Conservation (phyloP, 1,139 yeast species). For the Yamadazyma sp. region DNA sequence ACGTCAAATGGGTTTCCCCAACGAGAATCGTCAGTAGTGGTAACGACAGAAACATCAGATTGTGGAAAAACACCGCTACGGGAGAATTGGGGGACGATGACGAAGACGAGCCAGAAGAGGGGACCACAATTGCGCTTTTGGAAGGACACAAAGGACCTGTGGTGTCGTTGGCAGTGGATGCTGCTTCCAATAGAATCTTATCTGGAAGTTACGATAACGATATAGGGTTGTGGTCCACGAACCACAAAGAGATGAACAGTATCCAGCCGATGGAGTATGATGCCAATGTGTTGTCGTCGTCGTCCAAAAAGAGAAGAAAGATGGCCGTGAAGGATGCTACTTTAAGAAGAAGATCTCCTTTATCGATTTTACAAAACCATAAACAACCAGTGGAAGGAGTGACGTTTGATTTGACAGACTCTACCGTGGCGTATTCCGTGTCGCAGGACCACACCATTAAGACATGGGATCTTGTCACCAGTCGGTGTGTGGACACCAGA, state of each 20-base stretch:
- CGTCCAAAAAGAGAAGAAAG: slow-evolving; percentile 86
- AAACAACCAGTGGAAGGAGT: slow-evolving; percentile 85
- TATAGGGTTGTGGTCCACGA: slow-evolving; percentile 89
- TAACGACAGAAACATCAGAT: slow-evolving; percentile 81
- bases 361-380: slow-evolving; percentile 77
- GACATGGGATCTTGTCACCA: slow-evolving; percentile 93
- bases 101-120: slow-evolving; percentile 57
- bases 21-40: slow-evolving; percentile 82
- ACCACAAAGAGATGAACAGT: slow-evolving; percentile 78
- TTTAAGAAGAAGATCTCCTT: slow-evolving; percentile 77
- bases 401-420: slow-evolving; percentile 67
- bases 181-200: slow-evolving; percentile 55
- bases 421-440: slow-evolving; percentile 85
- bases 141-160: slow-evolving; percentile 92
- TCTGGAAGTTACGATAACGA: slow-evolving; percentile 83
- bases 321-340: slow-evolving; percentile 76
- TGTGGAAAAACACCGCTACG: slow-evolving; percentile 73
- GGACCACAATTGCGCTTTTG: slow-evolving; percentile 75
- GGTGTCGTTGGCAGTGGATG: slow-evolving; percentile 66
- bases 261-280: slow-evolving; percentile 60
- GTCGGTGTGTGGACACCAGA: slow-evolving; percentile 81
- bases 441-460: slow-evolving; percentile 93
- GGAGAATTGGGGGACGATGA: slow-evolving; percentile 21
- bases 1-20: slow-evolving; percentile 75
- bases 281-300: slow-evolving; percentile 58